Percentiles rank a stretch among this genome's conserved stretches.
These are phyloP conservation scores for Bryoerythrophyllum caledonicum DNA, from an alignment of 225 moss, liverwort and hornwort genomes.

Conservation along the genomic window DNA sequence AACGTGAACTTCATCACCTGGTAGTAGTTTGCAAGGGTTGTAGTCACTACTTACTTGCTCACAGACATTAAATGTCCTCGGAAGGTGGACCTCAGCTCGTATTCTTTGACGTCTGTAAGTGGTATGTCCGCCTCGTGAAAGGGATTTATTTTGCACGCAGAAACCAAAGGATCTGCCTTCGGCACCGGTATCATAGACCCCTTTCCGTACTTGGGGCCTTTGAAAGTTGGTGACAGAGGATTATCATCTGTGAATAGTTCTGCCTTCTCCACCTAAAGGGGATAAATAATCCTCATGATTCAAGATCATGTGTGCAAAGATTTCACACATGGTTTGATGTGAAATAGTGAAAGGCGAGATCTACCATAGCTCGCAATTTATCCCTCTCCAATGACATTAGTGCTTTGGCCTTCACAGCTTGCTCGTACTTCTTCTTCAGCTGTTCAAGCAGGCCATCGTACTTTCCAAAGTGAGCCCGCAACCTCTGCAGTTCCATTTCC, in stretches of 20 bases:
- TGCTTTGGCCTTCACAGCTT: slow-evolving; percentile 76
- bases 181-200: slow-evolving; percentile 52
- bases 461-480: slow-evolving; percentile 72
- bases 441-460: slow-evolving; percentile 75
- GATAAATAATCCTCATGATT: background rate
- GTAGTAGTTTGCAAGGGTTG: background rate
- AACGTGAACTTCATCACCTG: background rate
- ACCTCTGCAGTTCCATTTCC: slow-evolving; percentile 40
- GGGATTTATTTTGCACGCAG: slow-evolving; percentile 65
- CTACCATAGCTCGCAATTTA: slow-evolving; percentile 72
- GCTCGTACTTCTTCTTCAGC: slow-evolving; percentile 78
- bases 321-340: slow-evolving; percentile 2
- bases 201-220: slow-evolving; percentile 53
- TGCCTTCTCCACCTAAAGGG: slow-evolving; percentile 41
- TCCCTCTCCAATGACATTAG: slow-evolving; percentile 74
- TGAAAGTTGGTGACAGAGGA: slow-evolving; percentile 52
- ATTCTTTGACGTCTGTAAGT: slow-evolving; percentile 65
- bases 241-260: slow-evolving; percentile 58
- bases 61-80: slow-evolving; percentile 76
- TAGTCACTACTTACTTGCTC: slow-evolving; percentile 70
- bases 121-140: slow-evolving; percentile 48
- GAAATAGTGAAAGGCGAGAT: background rate
- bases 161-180: slow-evolving; percentile 75
- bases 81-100: slow-evolving; percentile 62
- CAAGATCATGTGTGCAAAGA: background rate